phyloP scores from a whole-genome alignment of 768 basidiomycete genomes.

The Polyporus arcularius region DNA sequence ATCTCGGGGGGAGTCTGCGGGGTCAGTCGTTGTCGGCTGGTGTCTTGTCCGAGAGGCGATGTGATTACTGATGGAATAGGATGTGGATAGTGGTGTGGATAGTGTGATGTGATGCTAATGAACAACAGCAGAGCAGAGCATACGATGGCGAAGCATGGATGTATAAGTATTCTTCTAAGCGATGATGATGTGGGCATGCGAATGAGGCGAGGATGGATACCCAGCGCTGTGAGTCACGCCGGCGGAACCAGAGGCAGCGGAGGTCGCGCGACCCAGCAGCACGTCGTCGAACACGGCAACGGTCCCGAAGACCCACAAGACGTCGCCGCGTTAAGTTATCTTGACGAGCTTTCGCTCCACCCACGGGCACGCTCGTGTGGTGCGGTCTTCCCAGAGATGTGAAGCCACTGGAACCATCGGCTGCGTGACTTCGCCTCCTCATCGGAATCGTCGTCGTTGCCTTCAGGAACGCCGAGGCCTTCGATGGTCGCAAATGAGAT shows the following conservation, averaged over 20 bases:
- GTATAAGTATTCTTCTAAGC: conserved; percentile 3
- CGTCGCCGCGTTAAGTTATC: conserved; percentile 8
- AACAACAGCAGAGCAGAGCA: conserved; percentile 14
- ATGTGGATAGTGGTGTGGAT: conserved; percentile 3
- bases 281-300: conserved; percentile 11
- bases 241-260: conserved; percentile 8
- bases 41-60: conserved; percentile 7
- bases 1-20: conserved; percentile 4
- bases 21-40: conserved; percentile 4
- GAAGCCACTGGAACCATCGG: conserved; percentile 28
- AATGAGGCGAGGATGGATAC: not conserved
- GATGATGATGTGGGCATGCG: not conserved
- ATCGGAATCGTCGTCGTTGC: conserved; percentile 36
- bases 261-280: conserved; percentile 9
- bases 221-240: conserved; percentile 8
- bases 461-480: conserved; percentile 62
- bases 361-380: conserved; percentile 7
- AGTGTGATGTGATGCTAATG: conserved; percentile 9
- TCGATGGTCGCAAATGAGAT: conserved; percentile 69
- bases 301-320: conserved; percentile 5
- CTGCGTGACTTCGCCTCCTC: conserved; percentile 21
- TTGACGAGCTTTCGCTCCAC: conserved; percentile 21
- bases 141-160: conserved; percentile 4
- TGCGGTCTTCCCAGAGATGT: conserved; percentile 12
- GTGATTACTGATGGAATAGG: conserved; percentile 16